Conservation (phyloP, 768 basidiomycete genomes). For the Leucosporidium yakuticum region DNA sequence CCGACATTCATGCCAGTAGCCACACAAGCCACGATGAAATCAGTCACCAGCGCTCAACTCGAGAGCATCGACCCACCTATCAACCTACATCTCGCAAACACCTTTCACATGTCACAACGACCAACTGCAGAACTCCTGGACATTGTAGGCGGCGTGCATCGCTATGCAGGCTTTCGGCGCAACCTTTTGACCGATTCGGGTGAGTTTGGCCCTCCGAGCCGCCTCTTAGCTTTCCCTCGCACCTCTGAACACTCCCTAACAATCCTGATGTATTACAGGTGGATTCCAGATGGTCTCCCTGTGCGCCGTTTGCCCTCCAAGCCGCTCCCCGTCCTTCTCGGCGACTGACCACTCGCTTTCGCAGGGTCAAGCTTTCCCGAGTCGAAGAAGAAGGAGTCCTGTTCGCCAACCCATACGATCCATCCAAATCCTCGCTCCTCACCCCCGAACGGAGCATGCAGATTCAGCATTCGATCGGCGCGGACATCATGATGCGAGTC, state of each 20-base stretch:
- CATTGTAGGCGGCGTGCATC: constrained; percentile 76
- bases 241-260: no score
- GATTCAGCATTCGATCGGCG: constrained; percentile 83
- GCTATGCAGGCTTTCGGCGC: constrained; percentile 76
- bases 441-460: constrained; percentile 87
- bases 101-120: constrained; percentile 80
- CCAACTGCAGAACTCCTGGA: constrained; percentile 70
- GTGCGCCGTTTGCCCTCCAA: constrained; percentile 56
- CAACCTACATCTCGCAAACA: constrained; percentile 80
- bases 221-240: no score
- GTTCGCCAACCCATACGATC: constrained; percentile 47
- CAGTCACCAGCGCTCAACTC: constrained; percentile 11
- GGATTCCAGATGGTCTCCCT: constrained; percentile 67
- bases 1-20: constrained; percentile 94
- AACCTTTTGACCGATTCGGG: constrained; percentile 63
- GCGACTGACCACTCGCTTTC: no score
- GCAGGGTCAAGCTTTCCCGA: constrained; percentile 41
- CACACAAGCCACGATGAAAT: constrained; percentile 82
- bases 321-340: not conserved
- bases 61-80: constrained; percentile 42
- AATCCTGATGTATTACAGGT: constrained; percentile 43
- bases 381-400: constrained; percentile 85
- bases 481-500: constrained; percentile 91
- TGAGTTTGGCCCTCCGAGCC: no score
- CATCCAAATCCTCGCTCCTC: constrained; percentile 13